phyloP scores from a whole-genome alignment of 2,329 filamentous ascomycete genomes.

The Aphanocladium album region DNA sequence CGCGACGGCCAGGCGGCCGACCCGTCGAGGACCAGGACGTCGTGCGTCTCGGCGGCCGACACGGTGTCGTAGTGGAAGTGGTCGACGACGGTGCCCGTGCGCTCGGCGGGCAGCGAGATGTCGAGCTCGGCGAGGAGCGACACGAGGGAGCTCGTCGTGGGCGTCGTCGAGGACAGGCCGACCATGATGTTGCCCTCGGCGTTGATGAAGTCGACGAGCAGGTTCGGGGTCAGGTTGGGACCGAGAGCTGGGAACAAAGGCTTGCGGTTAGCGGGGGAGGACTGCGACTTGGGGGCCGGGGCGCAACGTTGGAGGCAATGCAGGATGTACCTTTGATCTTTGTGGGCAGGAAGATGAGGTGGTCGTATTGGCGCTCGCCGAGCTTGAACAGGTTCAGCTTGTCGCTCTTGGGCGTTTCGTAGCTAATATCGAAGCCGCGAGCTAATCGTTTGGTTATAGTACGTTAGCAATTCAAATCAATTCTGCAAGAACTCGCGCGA shows the following conservation, averaged over 20 bases:
- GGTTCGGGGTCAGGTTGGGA: slow-evolving; percentile 77
- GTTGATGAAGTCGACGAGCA: slow-evolving; percentile 87
- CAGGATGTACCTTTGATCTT: slow-evolving; percentile 73
- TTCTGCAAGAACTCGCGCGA: neutral
- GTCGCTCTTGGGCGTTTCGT: slow-evolving; percentile 79
- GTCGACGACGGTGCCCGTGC: slow-evolving; percentile 80
- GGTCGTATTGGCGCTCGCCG: slow-evolving; percentile 85
- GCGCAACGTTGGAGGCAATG: neutral
- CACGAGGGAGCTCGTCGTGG: slow-evolving; percentile 67
- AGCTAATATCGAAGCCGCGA: slow-evolving; percentile 75
- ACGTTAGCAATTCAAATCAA: slow-evolving; percentile 7
- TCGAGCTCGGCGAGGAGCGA: slow-evolving; percentile 84
- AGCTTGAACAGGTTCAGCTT: slow-evolving; percentile 74
- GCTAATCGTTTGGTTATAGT: slow-evolving; percentile 43
- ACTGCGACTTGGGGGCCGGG: neutral
- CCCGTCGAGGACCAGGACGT: slow-evolving; percentile 74
- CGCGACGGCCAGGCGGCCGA: slow-evolving; percentile 59
- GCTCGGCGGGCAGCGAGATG: slow-evolving; percentile 79
- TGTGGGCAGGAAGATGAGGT: slow-evolving; percentile 80
- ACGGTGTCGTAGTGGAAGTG: slow-evolving; percentile 88
- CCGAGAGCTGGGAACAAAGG: slow-evolving; percentile 62
- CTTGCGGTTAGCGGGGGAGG: slow-evolving; percentile 5
- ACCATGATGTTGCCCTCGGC: slow-evolving; percentile 87
- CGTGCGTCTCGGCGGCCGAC: slow-evolving; percentile 76
- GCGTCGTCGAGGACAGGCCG: slow-evolving; percentile 66